Conservation (phyloP, 169 alveolate species). For the Plasmodium inui region DNA sequence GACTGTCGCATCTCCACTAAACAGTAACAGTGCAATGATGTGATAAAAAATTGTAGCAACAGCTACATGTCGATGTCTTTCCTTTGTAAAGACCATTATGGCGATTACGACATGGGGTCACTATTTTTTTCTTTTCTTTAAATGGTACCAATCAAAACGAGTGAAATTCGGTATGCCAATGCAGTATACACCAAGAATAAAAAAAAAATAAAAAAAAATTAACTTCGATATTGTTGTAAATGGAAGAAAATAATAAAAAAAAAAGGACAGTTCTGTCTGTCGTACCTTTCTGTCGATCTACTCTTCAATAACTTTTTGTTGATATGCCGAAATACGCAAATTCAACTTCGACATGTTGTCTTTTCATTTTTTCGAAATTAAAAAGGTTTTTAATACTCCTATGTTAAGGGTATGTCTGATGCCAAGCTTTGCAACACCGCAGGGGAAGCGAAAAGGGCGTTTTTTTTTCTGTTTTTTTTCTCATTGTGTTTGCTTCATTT, state of each 20-base stretch:
- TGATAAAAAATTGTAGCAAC: slow-evolving; percentile 3
- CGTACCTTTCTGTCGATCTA: not conserved
- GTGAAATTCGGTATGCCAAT: not conserved
- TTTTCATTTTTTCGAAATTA: not conserved
- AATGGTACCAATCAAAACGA: not conserved
- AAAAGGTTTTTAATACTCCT: not conserved
- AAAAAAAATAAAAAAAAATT: slow-evolving; percentile 11
- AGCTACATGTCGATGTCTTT: not conserved
- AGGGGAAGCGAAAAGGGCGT: not conserved
- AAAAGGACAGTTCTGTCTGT: not conserved
- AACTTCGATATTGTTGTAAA: not conserved
- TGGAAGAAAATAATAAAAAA: not conserved
- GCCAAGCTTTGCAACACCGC: not conserved
- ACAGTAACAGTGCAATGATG: not conserved
- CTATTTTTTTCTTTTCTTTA: not conserved
- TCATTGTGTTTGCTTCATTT: not conserved
- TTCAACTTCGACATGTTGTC: not conserved
- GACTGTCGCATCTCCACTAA: not conserved
- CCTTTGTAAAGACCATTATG: slow-evolving; percentile 16
- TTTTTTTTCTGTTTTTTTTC: not conserved
- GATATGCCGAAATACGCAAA: not conserved
- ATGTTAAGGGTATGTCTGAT: not conserved
- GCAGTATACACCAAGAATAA: not conserved
- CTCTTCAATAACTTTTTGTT: not conserved
- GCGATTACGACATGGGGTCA: not conserved